Base-by-base conservation (phyloP, 495 filamentous ascomycete genomes). In the Emericellopsis terricola region DNA sequence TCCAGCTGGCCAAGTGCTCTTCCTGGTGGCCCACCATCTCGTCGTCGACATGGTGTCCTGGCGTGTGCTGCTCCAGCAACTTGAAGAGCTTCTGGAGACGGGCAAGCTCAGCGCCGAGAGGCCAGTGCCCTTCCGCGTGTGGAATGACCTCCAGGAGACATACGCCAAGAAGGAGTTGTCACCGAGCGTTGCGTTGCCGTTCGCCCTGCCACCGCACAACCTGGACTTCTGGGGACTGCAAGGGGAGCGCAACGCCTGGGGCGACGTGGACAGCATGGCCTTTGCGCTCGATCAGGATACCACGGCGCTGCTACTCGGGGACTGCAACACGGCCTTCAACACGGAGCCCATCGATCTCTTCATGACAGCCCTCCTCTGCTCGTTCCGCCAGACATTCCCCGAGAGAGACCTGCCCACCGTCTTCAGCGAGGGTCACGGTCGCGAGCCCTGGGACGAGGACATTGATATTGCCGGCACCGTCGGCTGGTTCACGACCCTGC, bases 1-100 rank as follows among this genome's bases (percentile, higher is more conserved):
- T 7, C 40, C 57, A 15, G 59, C 64, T 9, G 53, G 55, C 3
- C 51, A 52, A 8, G 60, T 66, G 26, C 42, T 73, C 8, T 39
- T 81, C n/a, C 78, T 83, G 45, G 60, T 64, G 8, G 72, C 64
- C 2, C 76, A 81, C 42, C 78, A 81, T 42, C 49, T 80, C 1
- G 72, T 76, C 3, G 62, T 81, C 20, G 78, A 83, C 39, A 64
- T 78, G 18, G 68, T 76, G 8, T 81, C 78, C 0, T 81, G 75
- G 76, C 58, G 68, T 15, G 60, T 78, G 13, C 69, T 83, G 6
- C 55, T 77, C 10, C 60, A 76, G 32, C 77, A 83, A 31, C 38
- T 81, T 21, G 76, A 79, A 39, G 68, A 76, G 14, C 37, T 78
- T 1, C 46, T 83, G 3, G 40, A 26, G 23, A 6, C 6, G 11